Evolutionary conservation across 2,329 filamentous ascomycete genomes (phyloP).

Genomic region (Pseudocercospora vitis): DNA sequence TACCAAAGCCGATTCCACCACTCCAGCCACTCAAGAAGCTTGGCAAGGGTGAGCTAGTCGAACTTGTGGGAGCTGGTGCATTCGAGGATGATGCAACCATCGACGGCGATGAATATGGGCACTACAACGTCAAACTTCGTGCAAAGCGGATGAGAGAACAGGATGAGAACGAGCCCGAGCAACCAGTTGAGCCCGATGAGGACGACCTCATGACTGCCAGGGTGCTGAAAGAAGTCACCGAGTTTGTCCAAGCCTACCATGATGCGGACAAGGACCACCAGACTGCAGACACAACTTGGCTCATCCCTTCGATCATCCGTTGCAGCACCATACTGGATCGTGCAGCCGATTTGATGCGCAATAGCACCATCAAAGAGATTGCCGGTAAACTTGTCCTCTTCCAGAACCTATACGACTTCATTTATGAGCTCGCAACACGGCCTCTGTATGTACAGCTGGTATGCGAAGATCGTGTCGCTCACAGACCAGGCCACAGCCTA

Average conservation of each 20-base stretch:
- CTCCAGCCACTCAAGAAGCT: too few species aligned
- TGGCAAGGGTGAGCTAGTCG: too few species aligned
- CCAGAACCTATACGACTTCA: conserved; percentile 42
- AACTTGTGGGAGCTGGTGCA: too few species aligned
- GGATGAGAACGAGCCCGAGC: not conserved
- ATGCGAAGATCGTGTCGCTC: not conserved
- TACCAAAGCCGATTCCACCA: too few species aligned
- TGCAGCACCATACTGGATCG: conserved; percentile 42
- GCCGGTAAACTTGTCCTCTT: conserved; percentile 41
- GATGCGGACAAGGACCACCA: conserved; percentile 14
- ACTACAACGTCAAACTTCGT: too few species aligned
- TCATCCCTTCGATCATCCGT: conserved; percentile 38
- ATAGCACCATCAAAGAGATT: conserved; percentile 45
- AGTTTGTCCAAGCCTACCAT: conserved; percentile 30
- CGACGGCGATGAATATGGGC: too few species aligned
- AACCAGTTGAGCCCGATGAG: conserved; percentile 6
- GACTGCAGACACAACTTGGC: not conserved
- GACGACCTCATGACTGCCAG: conserved; percentile 26
- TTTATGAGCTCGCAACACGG: conserved; percentile 40
- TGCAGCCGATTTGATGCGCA: conserved; percentile 42
- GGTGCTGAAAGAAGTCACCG: conserved; percentile 18
- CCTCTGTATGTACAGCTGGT: not conserved
- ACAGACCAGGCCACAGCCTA: not conserved
- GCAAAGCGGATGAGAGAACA: not conserved
- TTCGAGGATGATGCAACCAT: too few species aligned